Percentiles rank a stretch among this genome's conserved stretches.
phyloP scores from a whole-genome alignment of 352 stramenopile genomes.

The Phytophthora boehmeriae region DNA sequence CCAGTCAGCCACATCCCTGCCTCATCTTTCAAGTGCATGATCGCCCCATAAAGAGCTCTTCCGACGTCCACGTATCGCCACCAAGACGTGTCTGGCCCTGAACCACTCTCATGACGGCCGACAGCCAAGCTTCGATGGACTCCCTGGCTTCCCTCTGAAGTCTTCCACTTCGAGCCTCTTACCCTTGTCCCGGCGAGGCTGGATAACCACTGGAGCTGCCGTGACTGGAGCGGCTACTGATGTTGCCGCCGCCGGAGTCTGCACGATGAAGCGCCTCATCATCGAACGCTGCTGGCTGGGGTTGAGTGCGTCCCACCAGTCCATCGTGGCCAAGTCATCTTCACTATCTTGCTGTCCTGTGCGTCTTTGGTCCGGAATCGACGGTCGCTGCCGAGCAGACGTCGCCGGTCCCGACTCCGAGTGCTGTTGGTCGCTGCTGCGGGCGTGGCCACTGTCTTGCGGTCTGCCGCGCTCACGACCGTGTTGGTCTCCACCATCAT shows the following conservation, averaged over 20 bases:
- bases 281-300: neutral
- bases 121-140: slow-evolving; percentile 1
- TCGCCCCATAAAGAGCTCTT: slow-evolving; percentile 6
- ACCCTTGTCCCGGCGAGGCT: neutral
- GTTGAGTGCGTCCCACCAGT: neutral
- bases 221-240: too few species aligned
- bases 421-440: too few species aligned
- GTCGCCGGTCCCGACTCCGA: too few species aligned
- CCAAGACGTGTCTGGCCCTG: neutral
- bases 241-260: neutral
- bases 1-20: neutral
- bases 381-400: too few species aligned
- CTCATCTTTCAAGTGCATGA: neutral
- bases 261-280: neutral
- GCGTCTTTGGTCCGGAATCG: neutral
- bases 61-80: neutral
- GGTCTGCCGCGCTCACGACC: too few species aligned
- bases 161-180: neutral
- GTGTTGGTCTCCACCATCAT: too few species aligned
- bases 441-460: too few species aligned
- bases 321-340: neutral
- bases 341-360: neutral
- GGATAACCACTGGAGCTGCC: neutral
- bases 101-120: neutral
- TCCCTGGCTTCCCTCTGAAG: neutral